Evolutionary conservation across 1,139 yeast genomes (phyloP).

Genomic region (Blastobotrys buckinghamii): DNA sequence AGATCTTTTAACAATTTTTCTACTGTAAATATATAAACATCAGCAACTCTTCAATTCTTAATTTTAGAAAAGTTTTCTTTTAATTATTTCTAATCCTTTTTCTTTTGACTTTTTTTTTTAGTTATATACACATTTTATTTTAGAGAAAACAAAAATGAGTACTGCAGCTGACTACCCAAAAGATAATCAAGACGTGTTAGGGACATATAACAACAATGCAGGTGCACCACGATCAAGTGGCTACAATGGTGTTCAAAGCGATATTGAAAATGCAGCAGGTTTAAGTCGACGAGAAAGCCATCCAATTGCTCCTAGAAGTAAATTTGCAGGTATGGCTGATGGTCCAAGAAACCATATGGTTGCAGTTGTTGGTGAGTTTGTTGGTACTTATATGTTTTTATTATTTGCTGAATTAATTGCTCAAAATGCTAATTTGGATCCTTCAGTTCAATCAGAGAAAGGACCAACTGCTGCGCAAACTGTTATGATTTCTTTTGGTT

Average conservation of each 20-base stretch:
- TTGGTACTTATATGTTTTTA: slow-evolving; percentile 80
- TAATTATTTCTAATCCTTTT: too few species aligned
- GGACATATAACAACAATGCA: neutral
- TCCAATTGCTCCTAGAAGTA: neutral
- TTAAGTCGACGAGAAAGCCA: neutral
- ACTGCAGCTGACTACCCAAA: neutral
- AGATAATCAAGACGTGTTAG: neutral
- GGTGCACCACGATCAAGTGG: neutral
- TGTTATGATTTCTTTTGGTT: slow-evolving; percentile 79
- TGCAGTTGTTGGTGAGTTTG: slow-evolving; percentile 62
- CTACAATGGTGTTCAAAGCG: neutral
- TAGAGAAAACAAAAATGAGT: neutral
- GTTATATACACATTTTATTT: neutral
- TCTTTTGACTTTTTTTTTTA: slow-evolving; percentile 1
- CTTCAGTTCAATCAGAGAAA: slow-evolving; percentile 36
- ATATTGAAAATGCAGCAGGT: neutral
- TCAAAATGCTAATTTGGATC: slow-evolving; percentile 50
- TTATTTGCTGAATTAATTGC: slow-evolving; percentile 83
- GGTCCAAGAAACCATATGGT: slow-evolving; percentile 45
- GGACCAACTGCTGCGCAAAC: slow-evolving; percentile 54
- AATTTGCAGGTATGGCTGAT: slow-evolving; percentile 36
- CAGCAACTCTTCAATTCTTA: too few species aligned
- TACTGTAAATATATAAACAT: too few species aligned
- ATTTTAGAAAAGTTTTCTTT: too few species aligned
- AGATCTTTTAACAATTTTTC: too few species aligned